Base-by-base conservation (phyloP, 2,329 filamentous ascomycete species). In the Cladorrhinum sp. region DNA sequence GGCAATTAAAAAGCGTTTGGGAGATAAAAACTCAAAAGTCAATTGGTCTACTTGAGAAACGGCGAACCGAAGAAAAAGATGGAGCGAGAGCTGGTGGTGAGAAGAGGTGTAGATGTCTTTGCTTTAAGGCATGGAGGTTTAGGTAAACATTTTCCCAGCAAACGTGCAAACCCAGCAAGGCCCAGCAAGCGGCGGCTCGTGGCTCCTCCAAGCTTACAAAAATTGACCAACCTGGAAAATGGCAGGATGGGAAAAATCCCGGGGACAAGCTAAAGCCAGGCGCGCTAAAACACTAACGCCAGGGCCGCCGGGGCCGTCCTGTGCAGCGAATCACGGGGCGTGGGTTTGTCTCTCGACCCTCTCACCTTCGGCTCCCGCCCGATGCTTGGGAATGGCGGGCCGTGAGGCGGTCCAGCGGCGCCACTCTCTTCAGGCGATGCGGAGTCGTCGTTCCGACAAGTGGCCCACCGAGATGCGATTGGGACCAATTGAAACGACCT, bases 371-470 rank as follows among this genome's bases (percentile, higher is more conserved):
- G 61, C 50, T 48, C 32, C 48, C 51, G 54, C 59, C 56, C 56
- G 63, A 60, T 55, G 41, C 59, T 60, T 62, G 65, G 64, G 68
- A 69, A 70, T 62, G 53, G 67, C 68, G 68, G 68, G 61, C 68
- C 68, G 68, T 38, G 57, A 69, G 64, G 66, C 66, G 66, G 65
- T 65, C 62, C 62, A 62, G 56, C 63, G 66, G 66, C 56, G 63
- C 64, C 67, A 65, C 62, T 68, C 59, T 32, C 59, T 66, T 62
- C 66, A 68, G 68, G 68, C 66, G 67, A 68, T 64, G 67, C 68
- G 68, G 68, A 69, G 66, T 61, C 54, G 65, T 62, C 56, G 57
- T 70, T 68, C 68, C 68, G 66, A 63, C 57, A 41, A 59, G 20
- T 24, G 32, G 41, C 62, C 66, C 64, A 65, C 61, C 24, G 25